Evolutionary conservation across 208 protist genomes (phyloP), one percentile per base, ranked within the genome.

Genomic region (Crithidia expoeki): DNA sequence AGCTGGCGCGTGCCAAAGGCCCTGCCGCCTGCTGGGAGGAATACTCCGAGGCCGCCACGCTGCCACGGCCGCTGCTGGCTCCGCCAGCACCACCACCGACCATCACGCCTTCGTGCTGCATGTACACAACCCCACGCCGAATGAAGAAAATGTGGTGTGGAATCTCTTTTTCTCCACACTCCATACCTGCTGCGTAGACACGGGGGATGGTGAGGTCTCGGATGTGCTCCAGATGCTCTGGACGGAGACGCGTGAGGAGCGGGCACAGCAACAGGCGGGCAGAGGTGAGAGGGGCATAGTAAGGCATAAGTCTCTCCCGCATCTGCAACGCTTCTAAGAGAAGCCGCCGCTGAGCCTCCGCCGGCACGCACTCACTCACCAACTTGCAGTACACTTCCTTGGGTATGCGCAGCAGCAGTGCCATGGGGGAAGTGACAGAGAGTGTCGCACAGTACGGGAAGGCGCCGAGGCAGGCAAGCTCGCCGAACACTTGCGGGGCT

Each of bases 131-230:
- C 28, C 89, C 89, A 58, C 89, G 81, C 11, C 85, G 80, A 51
- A 95, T 83, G 59, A 95, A 95, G 60, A 87, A 93, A 55, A 95
- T 85, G 75, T 89, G 80, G 58, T 67, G 55, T 3, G 76, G 83
- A 17, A 79, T 61, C 14, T 50, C 63, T 33, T 34, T 33, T 67
- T 90, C 86, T 34, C 81, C 81, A 69, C 85, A 89, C 52, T 81
- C 76, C 84, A 91, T 86, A 23, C 87, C 87, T 9, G 89, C 86
- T 0, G 85, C 76, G 50, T 82, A 87, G 58, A 91, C 85, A 14
- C 75, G 74, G 4, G 89, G 89, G 23, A 88, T 61, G 30, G 89
- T 61, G 50, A 89, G 79, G 36, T 85, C 83, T 28, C 85, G 72
- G 10, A 95, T 61, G 58, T 80, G 69, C 27, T 84, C 66, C 17